Conservation (phyloP, 2,329 filamentous ascomycete genomes). For the Stachybotrys elegans region DNA sequence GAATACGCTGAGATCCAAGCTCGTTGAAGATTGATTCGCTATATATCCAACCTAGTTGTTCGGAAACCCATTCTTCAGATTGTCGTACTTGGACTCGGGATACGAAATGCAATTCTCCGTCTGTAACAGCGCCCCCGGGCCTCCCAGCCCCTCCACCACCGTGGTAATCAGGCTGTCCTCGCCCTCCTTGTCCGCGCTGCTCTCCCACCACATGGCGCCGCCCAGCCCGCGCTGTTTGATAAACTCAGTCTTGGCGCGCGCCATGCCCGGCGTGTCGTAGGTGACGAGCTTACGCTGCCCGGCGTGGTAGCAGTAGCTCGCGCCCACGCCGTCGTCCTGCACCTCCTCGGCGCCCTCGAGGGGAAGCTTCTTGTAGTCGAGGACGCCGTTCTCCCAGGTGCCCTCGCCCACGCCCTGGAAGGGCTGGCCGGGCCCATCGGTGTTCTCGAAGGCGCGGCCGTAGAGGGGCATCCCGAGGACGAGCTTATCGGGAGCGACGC, state of each 20-base stretch:
- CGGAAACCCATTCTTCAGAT: slow-evolving; percentile 55
- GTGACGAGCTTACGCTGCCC: slow-evolving; percentile 62
- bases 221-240: slow-evolving; percentile 64
- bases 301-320: slow-evolving; percentile 73
- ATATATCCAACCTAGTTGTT: slow-evolving; percentile 31
- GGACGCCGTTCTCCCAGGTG: slow-evolving; percentile 78
- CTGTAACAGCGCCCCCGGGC: slow-evolving; percentile 42
- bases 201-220: slow-evolving; percentile 98
- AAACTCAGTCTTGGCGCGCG: slow-evolving; percentile 64
- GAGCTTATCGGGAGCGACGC: slow-evolving; percentile 66
- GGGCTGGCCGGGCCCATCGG: slow-evolving; percentile 64
- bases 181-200: slow-evolving; percentile 66
- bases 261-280: slow-evolving; percentile 70
- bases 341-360: slow-evolving; percentile 59
- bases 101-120: slow-evolving; percentile 57
- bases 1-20: not conserved
- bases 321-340: slow-evolving; percentile 58
- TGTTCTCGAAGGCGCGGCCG: slow-evolving; percentile 77
- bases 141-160: slow-evolving; percentile 56
- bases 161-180: slow-evolving; percentile 63
- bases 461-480: slow-evolving; percentile 91
- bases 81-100: slow-evolving; percentile 66
- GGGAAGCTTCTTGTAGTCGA: slow-evolving; percentile 85
- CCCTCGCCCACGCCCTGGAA: slow-evolving; percentile 73
- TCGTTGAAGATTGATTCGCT: not conserved